Percentiles rank a stretch among this genome's conserved stretches.
Evolutionary conservation across 2,329 filamentous ascomycete genomes (phyloP).

Genomic region (Thermothelomyces thermophilus): DNA sequence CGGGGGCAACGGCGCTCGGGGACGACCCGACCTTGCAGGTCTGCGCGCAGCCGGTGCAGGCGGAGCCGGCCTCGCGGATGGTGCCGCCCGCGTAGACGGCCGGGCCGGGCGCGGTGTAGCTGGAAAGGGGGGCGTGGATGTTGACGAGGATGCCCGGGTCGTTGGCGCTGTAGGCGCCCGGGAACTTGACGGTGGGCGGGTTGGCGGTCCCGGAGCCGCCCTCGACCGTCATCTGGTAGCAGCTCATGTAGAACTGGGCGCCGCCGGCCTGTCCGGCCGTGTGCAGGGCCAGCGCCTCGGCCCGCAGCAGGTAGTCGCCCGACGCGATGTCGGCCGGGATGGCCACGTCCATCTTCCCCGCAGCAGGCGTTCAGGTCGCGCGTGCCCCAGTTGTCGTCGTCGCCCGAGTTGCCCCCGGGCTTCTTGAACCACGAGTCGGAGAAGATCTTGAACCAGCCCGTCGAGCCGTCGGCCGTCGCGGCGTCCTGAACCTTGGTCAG

Average conservation of each 20-base stretch:
- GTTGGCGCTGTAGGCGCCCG: conserved; percentile 36
- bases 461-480: conserved; percentile 35
- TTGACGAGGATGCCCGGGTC: conserved; percentile 43
- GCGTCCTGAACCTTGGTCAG: conserved; percentile 43
- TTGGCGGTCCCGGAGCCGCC: conserved; percentile 26
- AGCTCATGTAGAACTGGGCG: conserved; percentile 35
- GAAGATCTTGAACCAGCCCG: conserved; percentile 47
- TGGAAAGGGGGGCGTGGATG: conserved; percentile 37
- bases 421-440: conserved; percentile 37
- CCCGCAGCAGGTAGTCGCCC: conserved; percentile 41
- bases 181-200: conserved; percentile 33
- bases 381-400: conserved; percentile 42
- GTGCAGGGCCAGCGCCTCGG: conserved; percentile 44
- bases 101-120: conserved; percentile 39
- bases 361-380: conserved; percentile 37
- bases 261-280: conserved; percentile 31
- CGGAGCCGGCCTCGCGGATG: conserved; percentile 34
- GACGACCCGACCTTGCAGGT: conserved; percentile 37
- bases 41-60: conserved; percentile 35
- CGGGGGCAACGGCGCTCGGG: conserved; percentile 24
- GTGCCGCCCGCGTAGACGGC: conserved; percentile 36
- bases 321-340: conserved; percentile 29
- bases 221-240: conserved; percentile 32
- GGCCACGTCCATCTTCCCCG: conserved; percentile 34
- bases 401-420: conserved; percentile 29